Base-by-base conservation (phyloP, 31 red algal species). In the Pterothamnion heteromorphum region DNA sequence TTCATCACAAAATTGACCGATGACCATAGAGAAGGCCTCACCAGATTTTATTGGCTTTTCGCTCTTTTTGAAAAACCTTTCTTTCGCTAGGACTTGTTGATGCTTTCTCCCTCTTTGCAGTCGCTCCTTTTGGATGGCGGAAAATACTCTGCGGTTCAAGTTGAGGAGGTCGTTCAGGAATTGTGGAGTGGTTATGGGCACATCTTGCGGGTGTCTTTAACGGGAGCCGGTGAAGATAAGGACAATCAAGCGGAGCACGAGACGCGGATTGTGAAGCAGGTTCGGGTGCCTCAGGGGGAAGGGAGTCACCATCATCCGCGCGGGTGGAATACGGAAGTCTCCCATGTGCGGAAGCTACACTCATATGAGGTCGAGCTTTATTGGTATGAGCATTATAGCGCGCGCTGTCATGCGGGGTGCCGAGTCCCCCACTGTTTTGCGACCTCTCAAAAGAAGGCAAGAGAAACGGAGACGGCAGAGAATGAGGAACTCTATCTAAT, bases 101-200 rank as follows among this genome's bases (percentile, higher is more conserved):
- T n/a, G n/a, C n/a, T n/a, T n/a, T n/a, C n/a, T n/a, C n/a, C n/a
- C n/a, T n/a, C n/a, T n/a, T n/a, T n/a, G n/a, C n/a, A n/a, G n/a
- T n/a, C n/a, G n/a, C n/a, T n/a, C n/a, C n/a, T n/a, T n/a, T n/a
- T n/a, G n/a, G n/a, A n/a, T n/a, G n/a, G n/a, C n/a, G n/a, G n/a
- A n/a, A n/a, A n/a, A n/a, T n/a, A n/a, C n/a, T n/a, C n/a, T n/a
- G n/a, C n/a, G n/a, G n/a, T n/a, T n/a, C n/a, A n/a, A n/a, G n/a
- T n/a, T n/a, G n/a, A n/a, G 39, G n/a, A 89, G 36, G 85, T 74
- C 14, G 36, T 89, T 9, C 85, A 89, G 27, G 31, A 31, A 20
- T 89, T 89, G 26, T 89, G 85, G 85, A 89, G 85, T 43, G 85
- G 85, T 43, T 89, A 89, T 31, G 85, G 85, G 18, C 18, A 89